phyloP scores from a whole-genome alignment of 352 stramenopile genomes.

The Blastocystis sp. region DNA sequence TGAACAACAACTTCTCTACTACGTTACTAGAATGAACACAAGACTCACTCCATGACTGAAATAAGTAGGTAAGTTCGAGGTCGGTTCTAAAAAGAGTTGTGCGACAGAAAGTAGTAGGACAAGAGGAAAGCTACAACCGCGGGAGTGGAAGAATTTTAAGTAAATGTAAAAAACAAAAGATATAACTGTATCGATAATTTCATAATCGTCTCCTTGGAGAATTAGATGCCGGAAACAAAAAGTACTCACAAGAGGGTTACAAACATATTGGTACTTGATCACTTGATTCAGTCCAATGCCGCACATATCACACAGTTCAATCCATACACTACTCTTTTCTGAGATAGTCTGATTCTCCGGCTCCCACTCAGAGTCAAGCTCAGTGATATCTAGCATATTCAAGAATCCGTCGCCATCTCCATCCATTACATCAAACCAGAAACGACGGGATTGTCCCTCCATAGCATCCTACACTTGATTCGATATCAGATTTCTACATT shows the following conservation, averaged over 20 bases:
- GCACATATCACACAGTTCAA: conserved; percentile 26
- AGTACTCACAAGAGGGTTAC: background rate
- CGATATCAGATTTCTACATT: background rate
- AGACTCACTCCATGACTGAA: too few species aligned
- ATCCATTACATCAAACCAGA: conserved; percentile 44
- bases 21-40: too few species aligned
- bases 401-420: background rate
- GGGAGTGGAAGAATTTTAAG: too few species aligned
- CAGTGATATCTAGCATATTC: background rate
- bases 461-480: conserved; percentile 34
- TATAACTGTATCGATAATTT: background rate
- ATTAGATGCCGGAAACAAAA: conserved; percentile 23
- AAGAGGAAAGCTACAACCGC: too few species aligned
- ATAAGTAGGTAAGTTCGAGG: too few species aligned
- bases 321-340: background rate
- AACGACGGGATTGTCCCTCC: background rate
- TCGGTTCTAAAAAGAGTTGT: too few species aligned
- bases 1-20: conserved; percentile 59
- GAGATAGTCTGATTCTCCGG: too few species aligned
- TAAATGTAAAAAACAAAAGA: too few species aligned
- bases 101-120: too few species aligned
- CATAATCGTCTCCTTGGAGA: background rate
- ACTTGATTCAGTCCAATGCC: background rate
- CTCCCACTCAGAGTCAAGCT: background rate
- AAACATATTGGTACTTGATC: background rate